Percentiles rank a stretch among this genome's conserved stretches.
Evolutionary conservation across 2,329 filamentous ascomycete genomes (phyloP).

Genomic region (Polytolypa hystricis): DNA sequence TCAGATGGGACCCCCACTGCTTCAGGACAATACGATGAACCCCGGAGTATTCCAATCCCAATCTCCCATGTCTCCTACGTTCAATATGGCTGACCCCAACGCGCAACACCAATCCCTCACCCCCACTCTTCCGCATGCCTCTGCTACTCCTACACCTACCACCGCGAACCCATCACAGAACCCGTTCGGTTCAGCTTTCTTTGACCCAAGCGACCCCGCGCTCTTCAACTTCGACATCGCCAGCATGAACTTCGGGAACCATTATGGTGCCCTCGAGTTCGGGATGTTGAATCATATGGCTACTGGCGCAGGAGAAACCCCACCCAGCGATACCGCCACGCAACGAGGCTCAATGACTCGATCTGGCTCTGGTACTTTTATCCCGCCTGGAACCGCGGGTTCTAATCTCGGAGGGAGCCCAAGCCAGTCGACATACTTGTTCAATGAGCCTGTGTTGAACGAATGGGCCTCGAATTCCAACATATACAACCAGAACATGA

Average conservation of each 20-base stretch:
- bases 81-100: conserved; percentile 40
- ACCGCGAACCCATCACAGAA: conserved; percentile 31
- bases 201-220: conserved; percentile 84
- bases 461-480: conserved; percentile 30
- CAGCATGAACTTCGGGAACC: conserved; percentile 87
- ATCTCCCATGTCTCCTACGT: conserved; percentile 64
- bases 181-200: conserved; percentile 47
- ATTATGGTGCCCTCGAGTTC: conserved; percentile 91
- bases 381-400: conserved; percentile 24
- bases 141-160: conserved; percentile 36
- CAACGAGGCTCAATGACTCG: conserved; percentile 36
- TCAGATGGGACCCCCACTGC: conserved; percentile 31
- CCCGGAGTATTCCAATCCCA: conserved; percentile 52
- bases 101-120: conserved; percentile 25
- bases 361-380: conserved; percentile 32
- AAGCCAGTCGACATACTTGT: conserved; percentile 34
- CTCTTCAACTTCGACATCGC: conserved; percentile 94
- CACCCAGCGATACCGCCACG: conserved; percentile 52
- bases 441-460: conserved; percentile 34
- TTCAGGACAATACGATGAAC: conserved; percentile 35
- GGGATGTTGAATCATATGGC: conserved; percentile 95
- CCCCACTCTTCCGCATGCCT: conserved; percentile 37
- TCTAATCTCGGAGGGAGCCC: conserved; percentile 37
- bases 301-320: conserved; percentile 72
- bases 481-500: conserved; percentile 28